phyloP scores from a whole-genome alignment of 2,329 filamentous ascomycete genomes.

The Allantophomopsis lycopodina region DNA sequence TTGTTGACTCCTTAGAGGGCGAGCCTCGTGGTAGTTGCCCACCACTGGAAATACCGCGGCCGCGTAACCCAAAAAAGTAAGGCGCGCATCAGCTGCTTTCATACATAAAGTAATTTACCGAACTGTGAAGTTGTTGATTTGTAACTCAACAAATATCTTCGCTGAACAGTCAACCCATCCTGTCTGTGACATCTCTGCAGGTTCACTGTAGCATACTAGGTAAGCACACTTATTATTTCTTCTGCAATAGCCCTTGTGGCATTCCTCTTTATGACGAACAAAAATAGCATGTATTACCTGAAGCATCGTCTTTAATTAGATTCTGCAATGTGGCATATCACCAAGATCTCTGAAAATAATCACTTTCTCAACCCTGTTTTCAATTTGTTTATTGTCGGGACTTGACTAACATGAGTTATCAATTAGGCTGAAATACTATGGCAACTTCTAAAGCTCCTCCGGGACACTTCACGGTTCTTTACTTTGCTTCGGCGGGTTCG shows the following conservation, averaged over 20 bases:
- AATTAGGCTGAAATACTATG: not conserved
- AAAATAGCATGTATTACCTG: constrained; percentile 28
- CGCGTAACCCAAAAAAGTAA: too few relatives aligned
- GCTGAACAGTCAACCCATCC: too few relatives aligned
- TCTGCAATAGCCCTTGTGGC: not conserved
- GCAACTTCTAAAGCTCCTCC: constrained; percentile 22
- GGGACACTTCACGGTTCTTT: constrained; percentile 67
- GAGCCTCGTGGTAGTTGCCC: too few relatives aligned
- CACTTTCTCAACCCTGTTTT: constrained; percentile 5
- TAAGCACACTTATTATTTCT: too few relatives aligned
- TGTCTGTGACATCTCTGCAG: too few relatives aligned
- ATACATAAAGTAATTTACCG: too few relatives aligned
- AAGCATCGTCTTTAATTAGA: constrained; percentile 27
- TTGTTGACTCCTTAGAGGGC: too few relatives aligned
- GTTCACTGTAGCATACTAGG: too few relatives aligned
- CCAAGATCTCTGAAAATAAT: constrained; percentile 56
- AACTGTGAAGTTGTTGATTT: too few relatives aligned
- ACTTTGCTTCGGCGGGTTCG: constrained; percentile 65
- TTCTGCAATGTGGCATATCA: constrained; percentile 40
- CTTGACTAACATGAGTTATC: not conserved
- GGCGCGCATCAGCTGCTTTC: too few relatives aligned
- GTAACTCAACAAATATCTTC: too few relatives aligned
- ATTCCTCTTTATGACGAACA: constrained; percentile 19
- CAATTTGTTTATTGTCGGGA: not conserved
- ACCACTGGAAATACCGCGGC: too few relatives aligned